Evolutionary conservation across 2,329 filamentous ascomycete species (phyloP).

Genomic region (Cordyceps tenuipes): DNA sequence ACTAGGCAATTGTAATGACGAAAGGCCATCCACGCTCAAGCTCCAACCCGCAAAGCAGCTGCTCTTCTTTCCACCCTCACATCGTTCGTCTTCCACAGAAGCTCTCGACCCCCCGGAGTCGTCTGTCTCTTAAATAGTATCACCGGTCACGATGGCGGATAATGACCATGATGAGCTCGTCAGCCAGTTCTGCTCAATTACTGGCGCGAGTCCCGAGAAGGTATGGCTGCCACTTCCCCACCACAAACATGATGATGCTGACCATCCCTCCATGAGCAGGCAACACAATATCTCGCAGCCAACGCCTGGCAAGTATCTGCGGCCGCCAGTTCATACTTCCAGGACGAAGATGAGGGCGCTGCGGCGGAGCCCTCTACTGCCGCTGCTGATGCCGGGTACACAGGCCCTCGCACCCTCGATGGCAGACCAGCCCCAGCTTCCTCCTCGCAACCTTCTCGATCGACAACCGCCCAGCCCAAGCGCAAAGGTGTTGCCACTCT

Average conservation of each 20-base stretch:
- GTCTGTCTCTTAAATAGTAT: not conserved
- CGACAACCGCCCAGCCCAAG: conserved; percentile 35
- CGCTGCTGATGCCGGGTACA: conserved; percentile 32
- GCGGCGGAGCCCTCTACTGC: conserved; percentile 35
- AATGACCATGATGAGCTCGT: conserved; percentile 19
- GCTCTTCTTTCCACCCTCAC: not conserved
- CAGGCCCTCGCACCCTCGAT: conserved; percentile 54
- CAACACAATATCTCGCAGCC: conserved; percentile 55
- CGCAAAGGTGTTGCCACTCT: conserved; percentile 54
- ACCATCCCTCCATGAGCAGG: conserved; percentile 35
- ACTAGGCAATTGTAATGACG: conserved; percentile 8
- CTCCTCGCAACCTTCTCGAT: conserved; percentile 25
- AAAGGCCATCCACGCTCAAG: not conserved
- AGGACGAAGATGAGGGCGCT: conserved; percentile 42
- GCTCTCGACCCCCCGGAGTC: not conserved
- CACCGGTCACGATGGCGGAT: conserved; percentile 23
- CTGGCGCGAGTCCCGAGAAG: conserved; percentile 20
- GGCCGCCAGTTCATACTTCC: conserved; percentile 56
- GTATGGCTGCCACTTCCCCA: conserved; percentile 22
- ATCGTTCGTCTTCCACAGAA: not conserved
- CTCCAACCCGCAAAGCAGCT: not conserved
- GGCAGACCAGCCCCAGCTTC: conserved; percentile 48
- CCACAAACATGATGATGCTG: not conserved
- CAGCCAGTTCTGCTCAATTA: conserved; percentile 22
- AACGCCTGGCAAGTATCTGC: conserved; percentile 58